These are phyloP conservation scores for Penicillium freii DNA, from an alignment of 2,329 filamentous ascomycete genomes.

Conservation along the genomic window DNA sequence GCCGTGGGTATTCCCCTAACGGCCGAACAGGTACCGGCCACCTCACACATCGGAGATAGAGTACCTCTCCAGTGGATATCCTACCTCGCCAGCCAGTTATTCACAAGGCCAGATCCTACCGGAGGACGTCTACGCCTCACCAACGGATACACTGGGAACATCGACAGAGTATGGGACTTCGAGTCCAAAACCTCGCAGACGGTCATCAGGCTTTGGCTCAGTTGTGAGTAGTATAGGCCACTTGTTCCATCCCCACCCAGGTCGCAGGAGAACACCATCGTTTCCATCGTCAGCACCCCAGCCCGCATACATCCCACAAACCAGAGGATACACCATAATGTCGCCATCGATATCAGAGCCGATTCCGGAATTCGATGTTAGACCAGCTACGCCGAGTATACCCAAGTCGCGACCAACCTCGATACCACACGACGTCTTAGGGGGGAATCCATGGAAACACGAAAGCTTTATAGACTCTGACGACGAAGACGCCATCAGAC, in stretches of 20 bases:
- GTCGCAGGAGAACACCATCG: neutral
- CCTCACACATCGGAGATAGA: neutral
- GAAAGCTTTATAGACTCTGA: neutral
- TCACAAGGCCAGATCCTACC: neutral
- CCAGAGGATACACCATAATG: neutral
- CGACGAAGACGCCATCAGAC: neutral
- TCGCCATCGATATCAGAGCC: neutral
- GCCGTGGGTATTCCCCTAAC: neutral
- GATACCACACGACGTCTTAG: neutral
- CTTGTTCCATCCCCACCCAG: neutral
- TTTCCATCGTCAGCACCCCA: neutral
- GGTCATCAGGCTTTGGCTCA: constrained; percentile 1
- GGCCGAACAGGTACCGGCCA: neutral
- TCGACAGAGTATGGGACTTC: neutral
- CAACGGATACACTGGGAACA: neutral
- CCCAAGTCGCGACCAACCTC: neutral
- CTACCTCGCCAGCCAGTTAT: neutral
- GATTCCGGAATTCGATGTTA: neutral
- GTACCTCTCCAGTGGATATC: neutral
- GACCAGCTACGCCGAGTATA: neutral
- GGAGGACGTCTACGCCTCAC: neutral
- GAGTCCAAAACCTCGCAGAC: neutral
- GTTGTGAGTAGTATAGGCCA: constrained; percentile 1
- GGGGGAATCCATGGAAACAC: neutral
- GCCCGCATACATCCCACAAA: neutral